Conservation (phyloP, 192 early-diverging fungal genomes). For the Obelidium mucronatum region DNA sequence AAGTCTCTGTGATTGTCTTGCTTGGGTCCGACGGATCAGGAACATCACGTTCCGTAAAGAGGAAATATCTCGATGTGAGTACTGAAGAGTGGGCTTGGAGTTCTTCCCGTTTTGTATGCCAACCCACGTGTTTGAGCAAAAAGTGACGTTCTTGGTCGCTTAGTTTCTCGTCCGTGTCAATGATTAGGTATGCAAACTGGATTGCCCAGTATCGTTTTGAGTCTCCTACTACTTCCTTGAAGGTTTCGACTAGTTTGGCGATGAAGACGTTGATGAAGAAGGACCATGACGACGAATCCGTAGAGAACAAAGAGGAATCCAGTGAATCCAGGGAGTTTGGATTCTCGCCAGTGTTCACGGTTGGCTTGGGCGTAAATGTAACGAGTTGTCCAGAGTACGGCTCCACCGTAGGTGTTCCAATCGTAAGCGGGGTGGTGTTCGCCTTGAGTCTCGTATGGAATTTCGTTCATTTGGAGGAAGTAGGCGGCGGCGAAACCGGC, state of each 20-base stretch:
- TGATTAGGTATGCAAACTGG: slow-evolving; percentile 31
- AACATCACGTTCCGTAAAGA: slow-evolving; percentile 22
- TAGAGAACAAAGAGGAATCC: slow-evolving; percentile 25
- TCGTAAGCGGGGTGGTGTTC: not conserved
- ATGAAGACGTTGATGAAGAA: slow-evolving; percentile 40
- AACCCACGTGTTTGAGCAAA: not conserved
- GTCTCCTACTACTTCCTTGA: slow-evolving; percentile 19
- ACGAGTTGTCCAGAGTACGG: slow-evolving; percentile 20
- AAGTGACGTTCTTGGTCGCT: not conserved
- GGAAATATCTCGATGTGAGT: not conserved
- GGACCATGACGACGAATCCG: slow-evolving; percentile 24
- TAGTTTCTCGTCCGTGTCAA: slow-evolving; percentile 23
- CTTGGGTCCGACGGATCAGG: not conserved
- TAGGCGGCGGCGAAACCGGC: slow-evolving; percentile 28
- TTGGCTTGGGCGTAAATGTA: slow-evolving; percentile 31
- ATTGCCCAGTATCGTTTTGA: slow-evolving; percentile 29
- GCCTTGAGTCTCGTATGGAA: not conserved
- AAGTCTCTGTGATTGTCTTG: not conserved
- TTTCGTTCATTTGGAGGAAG: slow-evolving; percentile 35
- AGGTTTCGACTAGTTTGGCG: slow-evolving; percentile 37
- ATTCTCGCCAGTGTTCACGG: slow-evolving; percentile 25
- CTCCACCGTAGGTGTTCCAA: slow-evolving; percentile 24
- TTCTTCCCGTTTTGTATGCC: not conserved
- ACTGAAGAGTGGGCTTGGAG: not conserved
- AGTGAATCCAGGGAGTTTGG: slow-evolving; percentile 23